Evolutionary conservation across 345 rosid species (phyloP).

Genomic region (Microcos paniculata): DNA sequence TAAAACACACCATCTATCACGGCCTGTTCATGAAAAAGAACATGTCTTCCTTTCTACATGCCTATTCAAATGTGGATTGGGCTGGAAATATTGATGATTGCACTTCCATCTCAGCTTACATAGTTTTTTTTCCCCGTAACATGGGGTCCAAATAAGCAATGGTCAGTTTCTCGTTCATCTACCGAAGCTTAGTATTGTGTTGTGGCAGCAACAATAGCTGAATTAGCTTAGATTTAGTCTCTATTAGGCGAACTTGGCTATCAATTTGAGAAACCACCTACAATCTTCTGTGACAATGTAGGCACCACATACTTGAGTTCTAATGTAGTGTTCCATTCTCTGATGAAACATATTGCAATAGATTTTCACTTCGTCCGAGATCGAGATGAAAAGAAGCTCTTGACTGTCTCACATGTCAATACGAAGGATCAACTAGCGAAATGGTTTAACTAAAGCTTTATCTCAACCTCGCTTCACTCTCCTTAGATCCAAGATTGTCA

Average conservation of each 20-base stretch:
- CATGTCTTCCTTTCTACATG: not conserved
- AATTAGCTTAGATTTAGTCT: not conserved
- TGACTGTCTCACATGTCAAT: too few species aligned
- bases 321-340: too few species aligned
- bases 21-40: not conserved
- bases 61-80: not conserved
- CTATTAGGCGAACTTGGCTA: not conserved
- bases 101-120: not conserved
- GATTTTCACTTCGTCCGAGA: too few species aligned
- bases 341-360: too few species aligned
- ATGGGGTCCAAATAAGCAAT: not conserved
- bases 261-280: not conserved
- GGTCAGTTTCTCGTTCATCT: not conserved
- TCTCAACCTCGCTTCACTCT: too few species aligned
- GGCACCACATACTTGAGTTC: not conserved
- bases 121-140: not conserved
- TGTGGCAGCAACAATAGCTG: not conserved
- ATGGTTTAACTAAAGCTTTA: too few species aligned
- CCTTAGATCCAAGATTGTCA: too few species aligned
- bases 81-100: not conserved
- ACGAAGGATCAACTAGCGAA: too few species aligned
- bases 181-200: not conserved
- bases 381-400: too few species aligned
- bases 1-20: not conserved
- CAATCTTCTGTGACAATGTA: not conserved